Base-by-base conservation (phyloP, 1,284 basidiomycete genomes). In the Ganoderma boninense region DNA sequence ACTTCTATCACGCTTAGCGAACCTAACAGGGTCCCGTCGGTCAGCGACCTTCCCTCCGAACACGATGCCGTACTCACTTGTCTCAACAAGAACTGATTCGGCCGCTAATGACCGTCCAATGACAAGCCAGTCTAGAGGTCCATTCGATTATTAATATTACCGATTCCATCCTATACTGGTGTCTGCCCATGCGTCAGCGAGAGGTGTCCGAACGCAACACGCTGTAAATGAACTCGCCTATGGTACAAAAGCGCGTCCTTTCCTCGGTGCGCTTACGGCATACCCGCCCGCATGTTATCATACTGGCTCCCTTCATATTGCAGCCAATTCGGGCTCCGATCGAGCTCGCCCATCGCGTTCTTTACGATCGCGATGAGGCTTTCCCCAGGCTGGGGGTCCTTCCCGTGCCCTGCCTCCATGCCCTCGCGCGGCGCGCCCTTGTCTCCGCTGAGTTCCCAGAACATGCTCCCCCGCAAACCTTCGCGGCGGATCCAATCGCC, bases 401-500 rank as follows among this genome's bases (percentile, higher is more conserved):
- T 82, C 16, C 80, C 80, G n/a, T 74, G 76, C 1, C 80, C 78
- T 23, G 82, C 80, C 74, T 95, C 93, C 88, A 94, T 92, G 6
- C 87, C 92, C 35, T 92, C 87, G 69, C 92, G 84, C 32, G 80
- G 76, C 14, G 80, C 81, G 6, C 89, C 90, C 80, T 95, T 95
- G 81, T 95, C 93, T 1, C 93, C 93, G 75, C 91, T 93, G 67
- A 95, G 83, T 79, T 95, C 93, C 94, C 94, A 95, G 76, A 92
- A 95, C 94, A 96, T 95, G 72, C 91, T 92, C 4, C 94, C 95
- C 1, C 90, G 91, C 18, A 96, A 81, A 0, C 90, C 88, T 78
- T 92, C 87, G 60, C 87, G 83, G 73, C 81, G 84, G 74, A 97
- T 96, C 84, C 90, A 96, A 70, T 87, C 84, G 20, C 92, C 93